Conservation (phyloP, 2,329 filamentous ascomycete species). For the Rhinocladiella similis region DNA sequence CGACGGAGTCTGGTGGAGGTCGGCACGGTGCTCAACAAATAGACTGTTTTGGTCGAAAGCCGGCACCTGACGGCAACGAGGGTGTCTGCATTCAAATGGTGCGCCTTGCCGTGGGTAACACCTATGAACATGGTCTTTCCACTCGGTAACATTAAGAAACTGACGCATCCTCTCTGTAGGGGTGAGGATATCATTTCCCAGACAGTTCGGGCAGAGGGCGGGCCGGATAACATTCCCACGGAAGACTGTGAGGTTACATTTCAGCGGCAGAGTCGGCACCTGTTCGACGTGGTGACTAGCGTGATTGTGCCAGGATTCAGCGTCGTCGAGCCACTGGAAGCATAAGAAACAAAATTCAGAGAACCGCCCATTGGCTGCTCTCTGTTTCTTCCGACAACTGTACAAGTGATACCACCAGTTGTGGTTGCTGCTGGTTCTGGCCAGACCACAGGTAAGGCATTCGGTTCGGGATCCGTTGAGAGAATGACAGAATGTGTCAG, state of each 20-base stretch:
- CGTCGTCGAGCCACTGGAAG: conserved; percentile 5
- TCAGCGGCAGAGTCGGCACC: background rate
- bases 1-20: conserved; percentile 1
- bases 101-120: no score
- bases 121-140: conserved; percentile 2
- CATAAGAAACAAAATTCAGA: conserved; percentile 7
- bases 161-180: background rate
- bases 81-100: background rate
- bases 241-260: conserved; percentile 3
- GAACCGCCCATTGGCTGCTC: background rate
- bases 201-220: conserved; percentile 5
- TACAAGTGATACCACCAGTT: background rate
- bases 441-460: background rate
- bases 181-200: background rate
- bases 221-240: conserved; percentile 7
- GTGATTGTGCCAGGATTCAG: background rate
- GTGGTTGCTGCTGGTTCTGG: background rate
- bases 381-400: conserved; percentile 1
- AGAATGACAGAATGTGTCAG: background rate
- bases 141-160: conserved; percentile 3
- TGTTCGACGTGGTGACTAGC: background rate
- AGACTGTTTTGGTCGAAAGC: background rate
- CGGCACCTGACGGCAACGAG: background rate
- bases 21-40: background rate
- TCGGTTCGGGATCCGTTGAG: conserved; percentile 5